Base-by-base conservation (phyloP, 2,329 filamentous ascomycete species). In the Ascochyta fabae region DNA sequence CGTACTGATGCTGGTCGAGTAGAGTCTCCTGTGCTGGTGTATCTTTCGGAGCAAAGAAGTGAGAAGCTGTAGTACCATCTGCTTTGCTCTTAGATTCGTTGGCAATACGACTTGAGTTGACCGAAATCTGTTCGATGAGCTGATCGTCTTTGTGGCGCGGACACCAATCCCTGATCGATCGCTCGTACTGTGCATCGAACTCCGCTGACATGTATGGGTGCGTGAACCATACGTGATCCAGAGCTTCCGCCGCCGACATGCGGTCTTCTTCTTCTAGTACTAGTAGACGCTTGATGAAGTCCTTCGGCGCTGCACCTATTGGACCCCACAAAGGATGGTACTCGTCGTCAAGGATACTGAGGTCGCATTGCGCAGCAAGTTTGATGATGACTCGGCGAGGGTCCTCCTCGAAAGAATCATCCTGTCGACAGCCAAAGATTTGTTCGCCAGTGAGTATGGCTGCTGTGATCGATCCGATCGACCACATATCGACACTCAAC, bases 401-500 rank as follows among this genome's bases (percentile, higher is more conserved):
- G 31, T 75, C 48, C 6, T 54, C 39, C 15, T 67, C 52, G 33
- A 65, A 69, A 50, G 66, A 19, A 48, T 73, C 60, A 34, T 78
- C 67, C 16, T 58, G 41, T 26, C 62, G 35, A 41, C 76, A 71
- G 15, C 67, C 73, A 56, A 85, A 85, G 3, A 84, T 71, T 3
- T 75, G 71, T 9, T 81, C 75, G 13, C 82, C 82, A 0, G 80
- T 80, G 15, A 87, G 73, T 13, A 88, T 68, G 8, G 80, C 75
- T 8, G 77, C 78, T 2, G 83, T 77, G 3, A 87, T 76, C 42
- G 79, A 80, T 6, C 85, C 86, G n/a, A 88, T 64, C 0, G 85
- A 84, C 85, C 85, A 88, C 69, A 88, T 79, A 60, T 88, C 86
- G 8, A 87, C 78, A 9, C 83, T 79, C 64, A 82, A 81, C 26